phyloP scores from a whole-genome alignment of 2,329 filamentous ascomycete species.

The Trichoderma sp. region DNA sequence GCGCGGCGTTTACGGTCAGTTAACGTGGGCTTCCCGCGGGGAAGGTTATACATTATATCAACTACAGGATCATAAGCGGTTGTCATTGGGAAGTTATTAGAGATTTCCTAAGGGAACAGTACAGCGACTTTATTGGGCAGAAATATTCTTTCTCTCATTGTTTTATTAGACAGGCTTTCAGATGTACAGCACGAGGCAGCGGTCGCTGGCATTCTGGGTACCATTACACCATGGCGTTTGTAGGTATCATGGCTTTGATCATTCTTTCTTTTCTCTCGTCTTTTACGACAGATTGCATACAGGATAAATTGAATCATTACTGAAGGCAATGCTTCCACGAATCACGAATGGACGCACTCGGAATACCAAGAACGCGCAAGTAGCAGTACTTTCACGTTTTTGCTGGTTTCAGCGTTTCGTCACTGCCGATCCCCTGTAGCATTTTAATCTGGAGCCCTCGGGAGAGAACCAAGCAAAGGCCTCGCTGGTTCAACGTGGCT shows the following conservation, averaged over 20 bases:
- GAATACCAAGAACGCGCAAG: not conserved
- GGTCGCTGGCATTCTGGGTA: not conserved
- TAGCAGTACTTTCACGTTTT: not conserved
- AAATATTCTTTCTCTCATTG: not conserved
- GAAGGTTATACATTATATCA: not conserved
- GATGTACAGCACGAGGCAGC: not conserved
- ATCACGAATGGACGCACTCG: not conserved
- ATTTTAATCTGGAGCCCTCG: not conserved
- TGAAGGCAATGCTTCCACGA: not conserved
- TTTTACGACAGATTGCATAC: not conserved
- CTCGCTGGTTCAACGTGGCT: slow-evolving; percentile 5
- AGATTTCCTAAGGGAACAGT: not conserved
- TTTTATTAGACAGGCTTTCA: not conserved
- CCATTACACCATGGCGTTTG: slow-evolving; percentile 2
- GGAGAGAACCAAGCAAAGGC: slow-evolving; percentile 11
- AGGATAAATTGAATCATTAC: not conserved
- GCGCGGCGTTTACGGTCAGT: slow-evolving; percentile 50
- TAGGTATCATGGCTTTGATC: not conserved
- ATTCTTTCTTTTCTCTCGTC: not conserved
- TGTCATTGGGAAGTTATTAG: not conserved
- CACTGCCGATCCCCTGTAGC: not conserved
- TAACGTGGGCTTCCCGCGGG: slow-evolving; percentile 4
- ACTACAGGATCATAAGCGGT: not conserved
- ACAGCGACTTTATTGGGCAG: not conserved
- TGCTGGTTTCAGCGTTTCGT: not conserved